Evolutionary conservation across 352 stramenopile species (phyloP), one percentile per base, ranked within the genome.

Genomic region (Globisporangium camurandrum): DNA sequence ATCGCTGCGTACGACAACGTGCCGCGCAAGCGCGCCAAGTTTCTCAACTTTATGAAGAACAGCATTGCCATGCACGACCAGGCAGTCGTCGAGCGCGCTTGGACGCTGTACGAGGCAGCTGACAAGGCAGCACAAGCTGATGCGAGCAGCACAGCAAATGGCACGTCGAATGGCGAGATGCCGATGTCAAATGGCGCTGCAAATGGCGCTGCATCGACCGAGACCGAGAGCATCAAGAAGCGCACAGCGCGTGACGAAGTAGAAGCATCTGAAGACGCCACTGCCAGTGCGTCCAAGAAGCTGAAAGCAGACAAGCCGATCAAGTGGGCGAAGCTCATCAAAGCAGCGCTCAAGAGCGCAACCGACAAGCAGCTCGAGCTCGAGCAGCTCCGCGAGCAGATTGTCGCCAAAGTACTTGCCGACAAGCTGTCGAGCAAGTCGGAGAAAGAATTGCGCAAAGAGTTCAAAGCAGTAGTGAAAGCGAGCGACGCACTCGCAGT

Each of bases 11-110:
- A 95, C 52, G 73, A 86, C 56, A 98, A 98, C 55, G 86, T 97
- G 38, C 92, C 92, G 19, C 83, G 91, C 49, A 96, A 97, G 63
- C 84, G 96, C 57, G 76, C 86, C 61, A 97, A 97, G 61, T 98
- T 97, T 53, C 57, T 87, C 54, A 97, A 97, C 66, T 97, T 96
- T 58, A 72, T 93, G 47, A 72, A 66, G 50, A 97, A 96, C 64
- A 91, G 71, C 57, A 70, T 95, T 36, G 68, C 67, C 30, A 42
- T 88, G 19, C 57, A 58, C 9, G 67, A 86, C 46, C 49, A 62
- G 28, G 38, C 52, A 26, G 64, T 75, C 11, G 67, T 88, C 19
- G 71, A 89, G 27, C 71, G 72, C 16, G 62, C 89, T 7, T 96
- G 78, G 77, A 67, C 42, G 0, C 77, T 92, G 28, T 77, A 92